Conservation (phyloP, 1,284 basidiomycete species). For the Stereum hirsutum region DNA sequence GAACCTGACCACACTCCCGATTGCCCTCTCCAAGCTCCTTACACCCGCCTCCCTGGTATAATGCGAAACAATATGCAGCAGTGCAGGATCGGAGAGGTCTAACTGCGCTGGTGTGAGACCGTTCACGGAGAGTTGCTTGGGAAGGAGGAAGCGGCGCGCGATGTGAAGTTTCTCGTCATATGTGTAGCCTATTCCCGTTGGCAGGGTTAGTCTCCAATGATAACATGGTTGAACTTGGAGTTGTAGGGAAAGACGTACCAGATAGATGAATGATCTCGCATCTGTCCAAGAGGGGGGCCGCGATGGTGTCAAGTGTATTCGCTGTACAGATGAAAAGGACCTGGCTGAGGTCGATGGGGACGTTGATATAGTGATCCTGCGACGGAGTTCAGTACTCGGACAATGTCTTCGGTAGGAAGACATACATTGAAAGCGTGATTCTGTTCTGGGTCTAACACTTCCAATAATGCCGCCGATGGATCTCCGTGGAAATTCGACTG, state of each 20-base stretch:
- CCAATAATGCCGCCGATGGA: slow-evolving; percentile 78
- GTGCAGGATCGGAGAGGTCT: slow-evolving; percentile 47
- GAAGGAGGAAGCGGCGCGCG: slow-evolving; percentile 75
- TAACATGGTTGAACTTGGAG: slow-evolving; percentile 15
- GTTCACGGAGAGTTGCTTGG: slow-evolving; percentile 74
- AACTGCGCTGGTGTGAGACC: slow-evolving; percentile 40
- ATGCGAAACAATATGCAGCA: slow-evolving; percentile 63
- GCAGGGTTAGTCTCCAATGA: slow-evolving; percentile 17
- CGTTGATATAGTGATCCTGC: slow-evolving; percentile 87
- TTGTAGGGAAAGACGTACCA: slow-evolving; percentile 29
- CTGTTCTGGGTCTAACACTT: slow-evolving; percentile 90
- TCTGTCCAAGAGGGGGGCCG: slow-evolving; percentile 71
- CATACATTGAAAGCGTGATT: slow-evolving; percentile 76
- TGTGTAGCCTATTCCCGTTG: slow-evolving; percentile 61
- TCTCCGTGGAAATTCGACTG: slow-evolving; percentile 85
- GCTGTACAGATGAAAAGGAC: slow-evolving; percentile 88
- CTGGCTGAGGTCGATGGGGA: slow-evolving; percentile 82
- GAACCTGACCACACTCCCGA: slow-evolving; percentile 77
- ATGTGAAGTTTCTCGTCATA: slow-evolving; percentile 90
- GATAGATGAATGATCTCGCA: slow-evolving; percentile 68
- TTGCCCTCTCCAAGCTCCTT: slow-evolving; percentile 81
- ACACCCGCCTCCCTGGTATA: slow-evolving; percentile 91
- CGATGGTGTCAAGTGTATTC: slow-evolving; percentile 82
- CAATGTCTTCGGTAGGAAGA: slow-evolving; percentile 6
- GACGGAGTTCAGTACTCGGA: background rate